phyloP scores from a whole-genome alignment of 192 early-diverging fungal genomes.

The Jimgerdemannia flammicorona region DNA sequence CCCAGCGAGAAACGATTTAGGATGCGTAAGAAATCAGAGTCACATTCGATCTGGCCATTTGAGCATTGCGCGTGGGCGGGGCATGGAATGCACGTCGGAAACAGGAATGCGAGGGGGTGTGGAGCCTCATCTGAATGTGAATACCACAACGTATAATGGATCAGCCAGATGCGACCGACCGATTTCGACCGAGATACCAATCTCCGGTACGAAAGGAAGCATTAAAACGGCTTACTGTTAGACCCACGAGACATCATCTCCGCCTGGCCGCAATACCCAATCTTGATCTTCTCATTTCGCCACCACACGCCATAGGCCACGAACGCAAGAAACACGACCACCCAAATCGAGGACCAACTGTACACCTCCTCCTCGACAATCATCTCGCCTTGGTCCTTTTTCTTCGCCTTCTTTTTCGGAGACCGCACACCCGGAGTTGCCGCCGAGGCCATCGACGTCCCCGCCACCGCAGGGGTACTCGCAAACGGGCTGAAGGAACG shows the following conservation, averaged over 20 bases:
- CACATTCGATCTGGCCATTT: constrained; percentile 12
- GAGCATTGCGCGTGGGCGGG: constrained; percentile 28
- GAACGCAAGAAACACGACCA: neutral
- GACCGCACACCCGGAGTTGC: neutral
- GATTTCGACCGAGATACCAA: no score
- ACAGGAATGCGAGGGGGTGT: neutral
- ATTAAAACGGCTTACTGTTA: no score
- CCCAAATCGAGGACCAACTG: neutral
- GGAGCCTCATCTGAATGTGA: neutral
- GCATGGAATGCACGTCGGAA: constrained; percentile 35
- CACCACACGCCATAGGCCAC: constrained; percentile 25
- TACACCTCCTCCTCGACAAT: neutral
- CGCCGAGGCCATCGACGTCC: neutral
- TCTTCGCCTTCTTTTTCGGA: neutral
- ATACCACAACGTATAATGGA: neutral
- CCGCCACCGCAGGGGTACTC: neutral
- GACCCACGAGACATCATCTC: neutral
- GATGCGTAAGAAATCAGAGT: constrained; percentile 16
- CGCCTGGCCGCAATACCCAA: constrained; percentile 19
- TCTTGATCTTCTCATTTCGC: constrained; percentile 19
- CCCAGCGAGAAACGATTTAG: constrained; percentile 25
- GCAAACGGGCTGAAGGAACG: neutral
- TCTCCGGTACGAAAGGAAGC: neutral
- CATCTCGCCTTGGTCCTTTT: neutral
- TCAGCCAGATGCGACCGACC: no score